These are phyloP conservation scores for Xylaria sp. DNA, from an alignment of 2,329 filamentous ascomycete genomes.

Conservation along the genomic window DNA sequence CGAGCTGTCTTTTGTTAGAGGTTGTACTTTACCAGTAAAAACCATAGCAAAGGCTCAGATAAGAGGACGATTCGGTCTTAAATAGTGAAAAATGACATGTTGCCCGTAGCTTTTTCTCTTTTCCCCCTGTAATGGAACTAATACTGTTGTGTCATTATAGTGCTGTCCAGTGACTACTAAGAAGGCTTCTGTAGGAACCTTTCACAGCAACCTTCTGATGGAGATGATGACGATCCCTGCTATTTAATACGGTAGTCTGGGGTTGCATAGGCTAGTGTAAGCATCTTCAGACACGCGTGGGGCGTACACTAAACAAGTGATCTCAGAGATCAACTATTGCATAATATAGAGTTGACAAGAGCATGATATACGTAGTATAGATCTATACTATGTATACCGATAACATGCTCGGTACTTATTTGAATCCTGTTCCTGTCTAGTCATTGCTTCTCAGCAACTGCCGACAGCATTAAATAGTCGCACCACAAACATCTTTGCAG, in stretches of 20 bases:
- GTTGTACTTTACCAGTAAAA: no score
- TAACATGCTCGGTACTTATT: neutral
- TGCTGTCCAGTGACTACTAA: neutral
- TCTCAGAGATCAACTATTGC: neutral
- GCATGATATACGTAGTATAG: neutral
- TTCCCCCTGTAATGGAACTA: neutral
- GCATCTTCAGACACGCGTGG: neutral
- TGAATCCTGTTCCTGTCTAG: neutral
- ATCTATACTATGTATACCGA: neutral
- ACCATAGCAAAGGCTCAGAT: no score
- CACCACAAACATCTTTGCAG: slow-evolving; percentile 1
- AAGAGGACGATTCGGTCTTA: neutral
- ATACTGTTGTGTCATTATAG: neutral
- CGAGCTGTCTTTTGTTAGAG: no score
- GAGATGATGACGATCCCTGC: slow-evolving; percentile 15
- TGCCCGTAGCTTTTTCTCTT: no score
- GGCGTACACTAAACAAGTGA: neutral
- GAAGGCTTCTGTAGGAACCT: neutral
- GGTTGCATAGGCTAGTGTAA: neutral
- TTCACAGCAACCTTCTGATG: neutral
- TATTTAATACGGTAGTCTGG: slow-evolving; percentile 28
- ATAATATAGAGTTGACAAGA: neutral
- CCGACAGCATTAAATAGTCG: slow-evolving; percentile 11
- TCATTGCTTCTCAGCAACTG: slow-evolving; percentile 6
- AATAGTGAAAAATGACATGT: neutral